Evolutionary conservation across 441 rosid genomes (phyloP).

Genomic region (Populus hybrid): DNA sequence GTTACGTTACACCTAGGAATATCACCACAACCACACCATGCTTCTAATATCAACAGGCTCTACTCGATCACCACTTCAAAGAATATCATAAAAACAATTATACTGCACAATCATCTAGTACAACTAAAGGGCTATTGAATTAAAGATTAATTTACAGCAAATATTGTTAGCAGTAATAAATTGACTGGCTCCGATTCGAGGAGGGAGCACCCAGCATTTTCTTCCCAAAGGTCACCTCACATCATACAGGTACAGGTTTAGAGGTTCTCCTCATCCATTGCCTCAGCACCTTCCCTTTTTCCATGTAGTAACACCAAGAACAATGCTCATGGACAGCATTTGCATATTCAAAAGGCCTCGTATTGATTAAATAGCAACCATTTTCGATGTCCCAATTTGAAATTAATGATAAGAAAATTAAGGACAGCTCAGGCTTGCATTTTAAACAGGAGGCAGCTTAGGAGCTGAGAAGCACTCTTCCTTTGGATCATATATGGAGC

Average conservation of each 20-base stretch:
- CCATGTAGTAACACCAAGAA: background rate
- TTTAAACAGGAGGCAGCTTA: background rate
- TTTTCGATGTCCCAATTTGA: background rate
- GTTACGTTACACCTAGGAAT: background rate
- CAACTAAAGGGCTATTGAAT: background rate
- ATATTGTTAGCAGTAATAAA: background rate
- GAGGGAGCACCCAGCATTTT: background rate
- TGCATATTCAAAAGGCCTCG: background rate
- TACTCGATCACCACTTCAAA: background rate
- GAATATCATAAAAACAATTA: conserved; percentile 19
- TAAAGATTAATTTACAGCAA: background rate
- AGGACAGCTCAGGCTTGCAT: background rate
- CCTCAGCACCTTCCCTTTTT: background rate
- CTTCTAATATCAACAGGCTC: background rate
- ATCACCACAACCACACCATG: background rate
- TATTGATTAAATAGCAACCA: background rate
- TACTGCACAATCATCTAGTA: background rate
- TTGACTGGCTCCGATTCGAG: background rate
- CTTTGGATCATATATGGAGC: background rate
- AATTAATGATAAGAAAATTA: too few relatives aligned
- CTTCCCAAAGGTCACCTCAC: background rate
- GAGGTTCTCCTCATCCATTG: background rate
- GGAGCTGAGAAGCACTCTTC: background rate
- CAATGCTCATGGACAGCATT: background rate
- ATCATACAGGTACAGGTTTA: background rate